A percentile compares a stretch with the other conserved stretches of the same genome.
These are phyloP conservation scores for Metschnikowia koreensis DNA, from an alignment of 805 yeast species.

Conservation along the genomic window DNA sequence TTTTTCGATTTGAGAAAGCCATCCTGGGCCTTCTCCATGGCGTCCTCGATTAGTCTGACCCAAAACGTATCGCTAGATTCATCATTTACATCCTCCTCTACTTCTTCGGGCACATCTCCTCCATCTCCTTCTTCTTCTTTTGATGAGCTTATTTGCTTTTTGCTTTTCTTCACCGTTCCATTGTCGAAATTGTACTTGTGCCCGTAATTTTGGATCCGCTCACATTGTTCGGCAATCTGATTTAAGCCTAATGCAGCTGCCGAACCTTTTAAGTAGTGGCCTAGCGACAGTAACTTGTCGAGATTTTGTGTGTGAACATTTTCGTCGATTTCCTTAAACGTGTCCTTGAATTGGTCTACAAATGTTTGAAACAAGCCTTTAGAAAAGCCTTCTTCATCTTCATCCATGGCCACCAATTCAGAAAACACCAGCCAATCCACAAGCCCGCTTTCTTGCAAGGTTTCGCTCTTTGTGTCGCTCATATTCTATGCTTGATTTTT, in stretches of 20 bases:
- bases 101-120: slow-evolving; percentile 14
- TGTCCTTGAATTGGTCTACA: slow-evolving; percentile 83
- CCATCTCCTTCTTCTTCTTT: slow-evolving; percentile 7
- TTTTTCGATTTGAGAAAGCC: slow-evolving; percentile 51
- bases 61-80: slow-evolving; percentile 34
- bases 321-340: slow-evolving; percentile 67
- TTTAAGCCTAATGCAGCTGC: slow-evolving; percentile 90
- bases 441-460: slow-evolving; percentile 54
- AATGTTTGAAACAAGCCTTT: slow-evolving; percentile 75
- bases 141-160: too few relatives aligned
- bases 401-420: slow-evolving; percentile 92
- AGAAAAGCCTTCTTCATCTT: slow-evolving; percentile 91
- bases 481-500: slow-evolving; percentile 1
- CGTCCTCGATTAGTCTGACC: slow-evolving; percentile 49
- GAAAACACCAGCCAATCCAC: slow-evolving; percentile 87
- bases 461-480: slow-evolving; percentile 17
- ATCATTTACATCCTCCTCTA: slow-evolving; percentile 8
- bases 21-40: slow-evolving; percentile 49
- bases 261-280: slow-evolving; percentile 93
- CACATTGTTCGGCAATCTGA: slow-evolving; percentile 83
- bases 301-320: slow-evolving; percentile 50
- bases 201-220: slow-evolving; percentile 89
- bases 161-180: slow-evolving; percentile 20
- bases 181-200: slow-evolving; percentile 45
- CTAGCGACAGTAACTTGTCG: slow-evolving; percentile 64